A percentile compares a stretch with the other conserved stretches of the same genome.
phyloP scores from a whole-genome alignment of 495 filamentous ascomycete genomes.

The Annulohypoxylon nitens region DNA sequence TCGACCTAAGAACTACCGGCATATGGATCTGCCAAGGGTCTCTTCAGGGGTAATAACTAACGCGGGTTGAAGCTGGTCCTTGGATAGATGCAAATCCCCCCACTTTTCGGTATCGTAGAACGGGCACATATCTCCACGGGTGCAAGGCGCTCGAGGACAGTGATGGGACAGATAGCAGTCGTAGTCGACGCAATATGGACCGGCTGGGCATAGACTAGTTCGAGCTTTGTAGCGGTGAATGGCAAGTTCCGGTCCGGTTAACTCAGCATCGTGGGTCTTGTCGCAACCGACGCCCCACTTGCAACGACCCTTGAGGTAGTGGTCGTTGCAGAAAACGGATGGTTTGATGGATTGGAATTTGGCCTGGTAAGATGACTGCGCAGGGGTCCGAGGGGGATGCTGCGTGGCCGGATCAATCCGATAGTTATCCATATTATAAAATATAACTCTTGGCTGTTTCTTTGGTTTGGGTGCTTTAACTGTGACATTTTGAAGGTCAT shows the following conservation, averaged over 20 bases:
- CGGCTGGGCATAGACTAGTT: constrained; percentile 51
- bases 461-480: constrained; percentile 52
- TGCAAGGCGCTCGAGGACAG: constrained; percentile 46
- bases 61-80: constrained; percentile 48
- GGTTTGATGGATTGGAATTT: constrained; percentile 52
- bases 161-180: constrained; percentile 54
- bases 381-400: constrained; percentile 49
- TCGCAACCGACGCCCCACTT: constrained; percentile 52
- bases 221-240: constrained; percentile 54
- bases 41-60: constrained; percentile 29
- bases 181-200: constrained; percentile 49
- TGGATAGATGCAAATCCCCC: constrained; percentile 50
- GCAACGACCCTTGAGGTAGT: constrained; percentile 51
- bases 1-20: not conserved
- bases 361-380: constrained; percentile 48
- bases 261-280: constrained; percentile 50
- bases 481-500: constrained; percentile 51
- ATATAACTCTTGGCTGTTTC: constrained; percentile 48
- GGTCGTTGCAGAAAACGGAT: constrained; percentile 51
- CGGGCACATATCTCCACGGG: constrained; percentile 44
- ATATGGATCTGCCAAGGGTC: not conserved
- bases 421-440: constrained; percentile 46
- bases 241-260: constrained; percentile 47
- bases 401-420: constrained; percentile 51
- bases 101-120: constrained; percentile 49